Evolutionary conservation across 2,329 filamentous ascomycete genomes (phyloP).

Genomic region (Claviceps digitariae): DNA sequence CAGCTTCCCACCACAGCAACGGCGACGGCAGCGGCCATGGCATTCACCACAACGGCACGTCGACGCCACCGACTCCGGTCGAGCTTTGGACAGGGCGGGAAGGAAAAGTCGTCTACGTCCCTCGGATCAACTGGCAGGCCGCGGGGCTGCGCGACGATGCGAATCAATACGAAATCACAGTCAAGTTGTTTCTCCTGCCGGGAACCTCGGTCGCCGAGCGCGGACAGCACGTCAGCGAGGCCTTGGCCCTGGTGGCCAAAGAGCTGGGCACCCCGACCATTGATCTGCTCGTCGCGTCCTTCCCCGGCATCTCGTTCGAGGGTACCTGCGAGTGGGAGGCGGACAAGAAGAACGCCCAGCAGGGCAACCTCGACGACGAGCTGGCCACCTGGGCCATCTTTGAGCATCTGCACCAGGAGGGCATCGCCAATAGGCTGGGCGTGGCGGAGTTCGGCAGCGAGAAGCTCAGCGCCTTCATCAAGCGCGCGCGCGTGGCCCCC

Average conservation of each 20-base stretch:
- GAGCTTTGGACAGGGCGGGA: conserved; percentile 57
- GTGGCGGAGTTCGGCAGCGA: conserved; percentile 85
- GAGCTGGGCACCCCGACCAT: conserved; percentile 64
- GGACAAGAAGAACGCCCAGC: conserved; percentile 44
- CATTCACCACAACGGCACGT: conserved; percentile 18
- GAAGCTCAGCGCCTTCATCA: conserved; percentile 65
- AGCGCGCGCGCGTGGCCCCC: conserved; percentile 56
- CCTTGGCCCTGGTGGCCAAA: conserved; percentile 64
- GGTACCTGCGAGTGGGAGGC: conserved; percentile 77
- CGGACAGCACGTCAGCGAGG: conserved; percentile 59
- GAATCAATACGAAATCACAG: conserved; percentile 80
- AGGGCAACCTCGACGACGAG: conserved; percentile 55
- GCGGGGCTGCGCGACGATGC: conserved; percentile 68
- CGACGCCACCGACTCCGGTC: conserved; percentile 14
- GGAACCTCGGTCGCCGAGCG: conserved; percentile 51
- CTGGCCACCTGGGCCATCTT: conserved; percentile 56
- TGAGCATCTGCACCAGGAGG: conserved; percentile 58
- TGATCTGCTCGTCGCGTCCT: conserved; percentile 83
- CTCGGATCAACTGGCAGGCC: conserved; percentile 58
- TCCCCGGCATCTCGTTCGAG: conserved; percentile 86
- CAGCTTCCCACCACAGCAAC: conserved; percentile 4
- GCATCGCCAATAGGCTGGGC: conserved; percentile 62
- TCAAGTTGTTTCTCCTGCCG: conserved; percentile 88
- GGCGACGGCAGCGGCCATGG: conserved; percentile 11
- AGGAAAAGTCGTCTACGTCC: conserved; percentile 55